Base-by-base conservation (phyloP, 2,329 filamentous ascomycete species). In the Penicillium sp. region DNA sequence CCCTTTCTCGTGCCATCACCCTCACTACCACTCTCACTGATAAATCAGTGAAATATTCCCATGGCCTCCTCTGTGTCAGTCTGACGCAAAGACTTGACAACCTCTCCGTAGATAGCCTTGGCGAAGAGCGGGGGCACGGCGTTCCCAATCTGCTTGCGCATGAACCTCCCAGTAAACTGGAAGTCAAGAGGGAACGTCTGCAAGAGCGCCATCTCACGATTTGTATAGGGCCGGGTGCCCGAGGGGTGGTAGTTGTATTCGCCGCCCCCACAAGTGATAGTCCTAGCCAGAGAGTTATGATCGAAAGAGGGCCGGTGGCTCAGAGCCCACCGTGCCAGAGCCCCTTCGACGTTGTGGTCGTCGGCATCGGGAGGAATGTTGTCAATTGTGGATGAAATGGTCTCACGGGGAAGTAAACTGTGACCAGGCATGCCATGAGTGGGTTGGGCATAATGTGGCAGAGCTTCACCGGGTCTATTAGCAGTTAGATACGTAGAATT, bases 81-180 rank as follows among this genome's bases (percentile, higher is more conserved):
- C 47, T 62, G 61, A 49, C 64, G 64, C 55, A 81, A 50, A 1
- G 70, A 68, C 45, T 67, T 69, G 22, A 70, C 66, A 4, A 80
- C 68, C 45, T 73, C 68, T 31, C 56, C 53, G 49, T 76, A 75
- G 5, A 81, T 47, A 6, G 69, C 72, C 50, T 71, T 68, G 0
- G 75, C 75, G 9, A 81, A 59, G 16, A 68, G 55, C 8, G 89
- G 84, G 0, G 90, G 88, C 16, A 93, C 90, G 0, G 89, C 90
- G 65, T 94, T 93, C 0, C 90, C 90, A 59, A 93, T 89, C 68
- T 91, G 88, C 59, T 78, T 81, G 61, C 82, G 65, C 0, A 70
- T 67, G 1, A 71, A 66, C 0, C 45, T 63, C 0, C 73, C 73
- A 0, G 73, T 58, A 64, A 93, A 92, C 0, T 69, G 68, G 67